These are phyloP conservation scores for Thoreauomyces humboldtii DNA, from an alignment of 192 early-diverging fungal genomes.

Conservation along the genomic window DNA sequence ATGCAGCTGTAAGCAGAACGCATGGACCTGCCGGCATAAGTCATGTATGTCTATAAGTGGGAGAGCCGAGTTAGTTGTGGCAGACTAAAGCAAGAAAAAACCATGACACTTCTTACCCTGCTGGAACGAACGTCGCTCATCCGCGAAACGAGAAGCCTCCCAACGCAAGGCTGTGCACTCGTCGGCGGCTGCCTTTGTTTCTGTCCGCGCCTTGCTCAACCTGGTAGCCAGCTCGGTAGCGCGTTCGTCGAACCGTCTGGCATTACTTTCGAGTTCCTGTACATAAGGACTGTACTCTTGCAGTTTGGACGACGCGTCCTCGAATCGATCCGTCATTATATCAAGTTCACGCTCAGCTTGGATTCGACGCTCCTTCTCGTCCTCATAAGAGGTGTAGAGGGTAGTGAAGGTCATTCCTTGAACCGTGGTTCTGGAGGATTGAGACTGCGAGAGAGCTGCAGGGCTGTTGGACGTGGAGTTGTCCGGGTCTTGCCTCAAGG, in stretches of 20 bases:
- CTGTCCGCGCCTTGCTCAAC: slow-evolving; percentile 2
- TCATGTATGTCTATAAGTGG: slow-evolving; percentile 23
- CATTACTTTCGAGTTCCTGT: slow-evolving; percentile 23
- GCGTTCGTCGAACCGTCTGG: slow-evolving; percentile 13
- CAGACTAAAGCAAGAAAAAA: too few species aligned
- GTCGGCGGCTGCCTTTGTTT: slow-evolving; percentile 4
- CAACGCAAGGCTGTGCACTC: too few species aligned
- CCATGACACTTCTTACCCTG: too few species aligned
- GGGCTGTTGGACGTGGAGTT: background rate
- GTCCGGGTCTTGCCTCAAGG: background rate
- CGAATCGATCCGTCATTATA: slow-evolving; percentile 8
- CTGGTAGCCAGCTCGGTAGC: slow-evolving; percentile 20
- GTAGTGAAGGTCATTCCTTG: slow-evolving; percentile 19
- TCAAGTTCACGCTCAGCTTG: slow-evolving; percentile 23
- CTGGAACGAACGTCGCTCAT: too few species aligned
- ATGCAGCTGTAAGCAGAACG: slow-evolving; percentile 22
- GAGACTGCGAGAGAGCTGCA: too few species aligned
- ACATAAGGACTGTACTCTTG: slow-evolving; percentile 7
- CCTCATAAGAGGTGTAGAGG: slow-evolving; percentile 24
- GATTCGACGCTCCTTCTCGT: slow-evolving; percentile 18
- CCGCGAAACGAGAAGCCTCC: too few species aligned
- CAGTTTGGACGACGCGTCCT: slow-evolving; percentile 6
- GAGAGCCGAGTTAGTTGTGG: too few species aligned
- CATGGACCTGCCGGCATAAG: slow-evolving; percentile 29
- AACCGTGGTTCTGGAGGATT: background rate